A percentile compares a stretch with the other conserved stretches of the same genome.
phyloP scores from a whole-genome alignment of 2,329 filamentous ascomycete species.

The Incumbomyces delicatus region DNA sequence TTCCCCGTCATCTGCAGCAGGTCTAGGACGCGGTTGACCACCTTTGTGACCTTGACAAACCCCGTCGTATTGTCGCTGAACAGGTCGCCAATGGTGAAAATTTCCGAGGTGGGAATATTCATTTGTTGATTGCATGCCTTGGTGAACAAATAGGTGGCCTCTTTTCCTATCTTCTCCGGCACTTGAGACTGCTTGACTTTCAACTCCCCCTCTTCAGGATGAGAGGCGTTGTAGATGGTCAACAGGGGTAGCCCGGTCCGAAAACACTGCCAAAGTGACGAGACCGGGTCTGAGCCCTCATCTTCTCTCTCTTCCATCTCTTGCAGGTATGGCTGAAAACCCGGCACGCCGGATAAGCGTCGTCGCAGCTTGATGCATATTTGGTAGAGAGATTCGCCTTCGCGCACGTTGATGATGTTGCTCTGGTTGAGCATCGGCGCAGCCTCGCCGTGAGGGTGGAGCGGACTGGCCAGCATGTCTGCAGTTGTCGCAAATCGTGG shows the following conservation, averaged over 20 bases:
- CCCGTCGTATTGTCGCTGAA: constrained; percentile 92
- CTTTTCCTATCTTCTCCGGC: constrained; percentile 71
- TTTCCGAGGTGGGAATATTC: constrained; percentile 67
- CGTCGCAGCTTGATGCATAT: constrained; percentile 80
- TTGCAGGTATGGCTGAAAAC: constrained; percentile 64
- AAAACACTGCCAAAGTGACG: constrained; percentile 80
- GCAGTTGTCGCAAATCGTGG: not conserved
- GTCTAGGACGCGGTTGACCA: constrained; percentile 87
- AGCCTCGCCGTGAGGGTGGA: constrained; percentile 26
- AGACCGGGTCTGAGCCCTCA: constrained; percentile 66
- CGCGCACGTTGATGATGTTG: constrained; percentile 96
- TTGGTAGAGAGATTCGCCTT: constrained; percentile 91
- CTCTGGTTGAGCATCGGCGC: constrained; percentile 65
- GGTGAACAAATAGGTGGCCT: constrained; percentile 84
- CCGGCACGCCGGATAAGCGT: constrained; percentile 72
- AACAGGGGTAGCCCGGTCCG: constrained; percentile 75
- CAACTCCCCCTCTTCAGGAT: constrained; percentile 56
- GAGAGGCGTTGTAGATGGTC: constrained; percentile 77
- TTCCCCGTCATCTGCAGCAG: constrained; percentile 69
- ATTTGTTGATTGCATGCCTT: constrained; percentile 79
- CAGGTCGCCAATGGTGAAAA: constrained; percentile 84
- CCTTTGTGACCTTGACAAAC: constrained; percentile 83
- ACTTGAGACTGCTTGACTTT: constrained; percentile 40
- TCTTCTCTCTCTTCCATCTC: constrained; percentile 61
- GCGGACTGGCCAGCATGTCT: constrained; percentile 27